Conservation (phyloP, 2,329 filamentous ascomycete genomes). For the Diaporthe ampelina region DNA sequence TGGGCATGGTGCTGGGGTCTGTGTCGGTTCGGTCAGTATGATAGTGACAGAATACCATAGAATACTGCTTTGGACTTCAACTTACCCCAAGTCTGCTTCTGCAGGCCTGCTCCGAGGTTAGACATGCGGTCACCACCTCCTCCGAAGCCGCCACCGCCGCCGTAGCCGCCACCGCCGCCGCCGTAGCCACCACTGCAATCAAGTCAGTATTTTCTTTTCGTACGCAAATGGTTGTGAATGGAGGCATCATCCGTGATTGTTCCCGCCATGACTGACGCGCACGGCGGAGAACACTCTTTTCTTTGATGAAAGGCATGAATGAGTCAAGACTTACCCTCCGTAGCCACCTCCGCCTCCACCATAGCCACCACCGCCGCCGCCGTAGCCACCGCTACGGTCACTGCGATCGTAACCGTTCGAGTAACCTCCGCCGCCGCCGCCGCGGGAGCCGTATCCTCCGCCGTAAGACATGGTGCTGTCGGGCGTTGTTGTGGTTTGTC, state of each 20-base stretch:
- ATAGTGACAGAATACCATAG: constrained; percentile 46
- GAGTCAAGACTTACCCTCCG: constrained; percentile 49
- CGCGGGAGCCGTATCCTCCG: constrained; percentile 57
- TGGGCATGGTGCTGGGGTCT: constrained; percentile 86
- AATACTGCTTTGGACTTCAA: constrained; percentile 44
- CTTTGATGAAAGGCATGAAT: constrained; percentile 32
- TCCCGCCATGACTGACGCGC: background rate
- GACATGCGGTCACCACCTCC: constrained; percentile 95
- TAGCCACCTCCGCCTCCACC: constrained; percentile 55
- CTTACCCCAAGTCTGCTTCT: constrained; percentile 91
- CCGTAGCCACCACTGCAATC: constrained; percentile 58
- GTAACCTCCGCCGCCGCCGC: constrained; percentile 63
- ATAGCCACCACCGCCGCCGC: constrained; percentile 65
- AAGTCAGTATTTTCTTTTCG: constrained; percentile 52
- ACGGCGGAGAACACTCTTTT: background rate
- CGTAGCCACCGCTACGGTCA: constrained; percentile 58
- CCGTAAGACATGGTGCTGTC: constrained; percentile 61
- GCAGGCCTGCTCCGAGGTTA: constrained; percentile 87
- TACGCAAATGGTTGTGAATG: constrained; percentile 19
- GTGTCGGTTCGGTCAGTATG: constrained; percentile 46
- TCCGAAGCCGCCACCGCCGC: constrained; percentile 62
- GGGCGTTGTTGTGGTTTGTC: constrained; percentile 22
- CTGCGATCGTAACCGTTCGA: constrained; percentile 59
- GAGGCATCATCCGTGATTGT: background rate
- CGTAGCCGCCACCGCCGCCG: constrained; percentile 58